A percentile compares a stretch with the other conserved stretches of the same genome.
Evolutionary conservation across 2,329 filamentous ascomycete genomes (phyloP).

Genomic region (Cadophora gregata): DNA sequence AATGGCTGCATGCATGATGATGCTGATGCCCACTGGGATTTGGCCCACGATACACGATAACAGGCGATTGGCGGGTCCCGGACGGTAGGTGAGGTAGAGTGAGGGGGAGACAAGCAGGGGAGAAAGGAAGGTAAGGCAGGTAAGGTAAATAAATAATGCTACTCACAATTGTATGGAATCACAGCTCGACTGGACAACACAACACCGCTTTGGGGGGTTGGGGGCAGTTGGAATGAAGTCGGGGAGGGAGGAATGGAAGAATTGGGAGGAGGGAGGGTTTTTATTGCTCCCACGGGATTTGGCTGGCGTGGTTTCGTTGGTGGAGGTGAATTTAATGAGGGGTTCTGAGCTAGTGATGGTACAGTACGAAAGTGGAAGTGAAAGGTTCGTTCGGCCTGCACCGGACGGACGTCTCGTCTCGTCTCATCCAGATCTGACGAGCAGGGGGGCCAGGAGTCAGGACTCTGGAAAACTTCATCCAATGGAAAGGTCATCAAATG

Average conservation of each 20-base stretch:
- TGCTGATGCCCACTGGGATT: slow-evolving; percentile 21
- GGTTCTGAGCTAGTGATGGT: slow-evolving; percentile 12
- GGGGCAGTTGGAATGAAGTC: slow-evolving; percentile 12
- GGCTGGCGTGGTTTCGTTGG: slow-evolving; percentile 10
- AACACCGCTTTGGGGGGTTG: slow-evolving; percentile 18
- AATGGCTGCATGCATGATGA: slow-evolving; percentile 26
- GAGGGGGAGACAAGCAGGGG: slow-evolving; percentile 26
- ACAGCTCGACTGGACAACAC: slow-evolving; percentile 15
- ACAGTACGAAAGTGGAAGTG: slow-evolving; percentile 8
- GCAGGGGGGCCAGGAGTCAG: background rate
- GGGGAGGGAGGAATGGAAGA: slow-evolving; percentile 17
- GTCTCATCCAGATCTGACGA: slow-evolving; percentile 12
- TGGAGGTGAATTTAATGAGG: slow-evolving; percentile 18
- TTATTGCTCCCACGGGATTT: slow-evolving; percentile 25
- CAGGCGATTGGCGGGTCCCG: slow-evolving; percentile 33
- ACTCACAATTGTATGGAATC: slow-evolving; percentile 7
- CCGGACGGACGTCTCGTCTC: slow-evolving; percentile 16
- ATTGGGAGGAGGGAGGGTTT: slow-evolving; percentile 15
- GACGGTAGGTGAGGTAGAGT: slow-evolving; percentile 17
- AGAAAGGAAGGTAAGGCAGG: too few species aligned
- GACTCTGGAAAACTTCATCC: background rate
- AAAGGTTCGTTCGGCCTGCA: slow-evolving; percentile 13
- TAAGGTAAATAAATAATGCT: slow-evolving; percentile 18
- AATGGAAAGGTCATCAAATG: slow-evolving; percentile 15
- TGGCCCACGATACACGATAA: slow-evolving; percentile 36